Evolutionary conservation across 2,329 filamentous ascomycete genomes (phyloP), one percentile per base, ranked within the genome.

Genomic region (Endothia cerciana): DNA sequence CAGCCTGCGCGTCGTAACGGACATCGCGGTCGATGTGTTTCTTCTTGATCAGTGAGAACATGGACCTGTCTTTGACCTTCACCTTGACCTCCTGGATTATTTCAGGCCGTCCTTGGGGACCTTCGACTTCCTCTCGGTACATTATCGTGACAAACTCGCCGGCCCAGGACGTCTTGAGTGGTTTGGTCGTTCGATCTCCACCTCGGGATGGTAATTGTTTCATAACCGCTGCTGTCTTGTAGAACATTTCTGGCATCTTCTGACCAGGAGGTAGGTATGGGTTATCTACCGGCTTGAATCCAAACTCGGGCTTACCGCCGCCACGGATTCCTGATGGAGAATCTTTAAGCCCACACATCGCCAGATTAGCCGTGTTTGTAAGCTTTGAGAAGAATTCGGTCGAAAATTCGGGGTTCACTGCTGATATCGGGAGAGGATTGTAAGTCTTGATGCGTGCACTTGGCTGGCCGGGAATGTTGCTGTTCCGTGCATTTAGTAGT

Each of bases 1-100:
- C 90, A 7, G 82, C 83, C 28, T 77, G 77, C 2, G 81, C 75
- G 69, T 86, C 83, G 74, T 91, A 92, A 3, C 82, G 82, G 30
- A 93, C 85, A 71, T 90, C 86, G 3, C 80, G 80, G 70, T 89
- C 87, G 30, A 88, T 80, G 55, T 81, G 81, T 11, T 81, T 80
- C 70, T 81, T 81, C 69, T 81, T 81, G 13, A 89, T 80, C n/a
- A 83, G 78, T 49, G 78, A 78, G 71, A 89, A 87, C 66, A 83
- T 85, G 6, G 78, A 71, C n/a, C 80, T 82, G 65, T 85, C 82
- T 11, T 79, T 77, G 19, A 89, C 84, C 33, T 78, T 79, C 47
- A 89, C 80, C n/a, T 83, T 80, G 11, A 85, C 87, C 63, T 87
- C 83, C 1, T 82, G 80, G 15, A 82, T 73, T 45, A 80, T 78